Evolutionary conservation across 1,139 yeast genomes (phyloP).

Genomic region (Saccharomycopsis hybrid): DNA sequence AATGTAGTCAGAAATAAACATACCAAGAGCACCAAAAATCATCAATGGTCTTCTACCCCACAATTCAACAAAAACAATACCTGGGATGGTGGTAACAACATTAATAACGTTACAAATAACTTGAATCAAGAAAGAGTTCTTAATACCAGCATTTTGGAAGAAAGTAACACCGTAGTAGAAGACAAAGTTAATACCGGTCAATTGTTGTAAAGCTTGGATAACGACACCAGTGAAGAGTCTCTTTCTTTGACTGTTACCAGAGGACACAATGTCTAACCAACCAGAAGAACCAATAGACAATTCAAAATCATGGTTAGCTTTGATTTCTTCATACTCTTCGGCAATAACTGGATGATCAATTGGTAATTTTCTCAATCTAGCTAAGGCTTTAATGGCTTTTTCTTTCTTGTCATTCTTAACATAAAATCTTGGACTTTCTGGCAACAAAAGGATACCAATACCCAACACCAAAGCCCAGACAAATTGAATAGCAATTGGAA

Average conservation of each 20-base stretch:
- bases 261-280: conserved; percentile 54
- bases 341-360: conserved; percentile 55
- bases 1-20: conserved; percentile 54
- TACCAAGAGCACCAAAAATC: conserved; percentile 49
- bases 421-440: conserved; percentile 69
- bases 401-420: conserved; percentile 57
- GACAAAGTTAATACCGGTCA: conserved; percentile 72
- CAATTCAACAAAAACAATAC: conserved; percentile 47
- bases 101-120: conserved; percentile 61
- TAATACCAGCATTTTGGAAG: conserved; percentile 55
- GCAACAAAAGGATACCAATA: conserved; percentile 59
- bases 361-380: conserved; percentile 54
- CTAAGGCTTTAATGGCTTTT: conserved; percentile 53
- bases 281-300: conserved; percentile 53
- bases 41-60: conserved; percentile 49
- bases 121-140: conserved; percentile 40
- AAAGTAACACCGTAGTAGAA: conserved; percentile 75
- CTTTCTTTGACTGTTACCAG: conserved; percentile 56
- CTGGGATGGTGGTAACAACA: conserved; percentile 61
- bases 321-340: conserved; percentile 71
- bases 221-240: conserved; percentile 65
- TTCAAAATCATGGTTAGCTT: conserved; percentile 73
- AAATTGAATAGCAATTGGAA: conserved; percentile 70
- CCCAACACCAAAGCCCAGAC: conserved; percentile 55
- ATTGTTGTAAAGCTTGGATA: conserved; percentile 67